These are phyloP conservation scores for Brassica balearica DNA, from an alignment of 441 rosid genomes.

Conservation along the genomic window DNA sequence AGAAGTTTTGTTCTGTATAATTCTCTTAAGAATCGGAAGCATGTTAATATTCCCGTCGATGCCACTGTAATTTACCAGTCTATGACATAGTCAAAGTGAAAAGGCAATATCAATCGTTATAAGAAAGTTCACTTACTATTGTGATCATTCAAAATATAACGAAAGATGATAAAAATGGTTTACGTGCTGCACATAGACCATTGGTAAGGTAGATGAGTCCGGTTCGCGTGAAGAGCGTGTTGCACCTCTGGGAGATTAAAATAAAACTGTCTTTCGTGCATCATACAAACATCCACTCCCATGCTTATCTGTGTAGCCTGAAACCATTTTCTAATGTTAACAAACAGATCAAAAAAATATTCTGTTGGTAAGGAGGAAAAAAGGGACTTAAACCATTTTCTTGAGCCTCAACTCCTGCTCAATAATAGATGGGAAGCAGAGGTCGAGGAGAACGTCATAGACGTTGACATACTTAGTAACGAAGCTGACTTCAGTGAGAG, in stretches of 20 bases:
- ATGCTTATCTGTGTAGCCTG: constrained; percentile 64
- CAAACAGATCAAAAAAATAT: too few relatives aligned
- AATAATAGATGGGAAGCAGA: constrained; percentile 80
- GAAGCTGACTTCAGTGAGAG: constrained; percentile 39
- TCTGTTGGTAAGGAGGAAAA: too few relatives aligned
- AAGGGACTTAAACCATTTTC: constrained; percentile 39
- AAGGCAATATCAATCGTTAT: background rate
- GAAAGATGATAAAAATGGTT: too few relatives aligned
- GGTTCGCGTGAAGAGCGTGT: constrained; percentile 83
- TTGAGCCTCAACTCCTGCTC: constrained; percentile 76
- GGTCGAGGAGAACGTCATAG: constrained; percentile 75
- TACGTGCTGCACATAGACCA: constrained; percentile 77
- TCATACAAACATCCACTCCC: constrained; percentile 88
- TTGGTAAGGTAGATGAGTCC: constrained; percentile 59
- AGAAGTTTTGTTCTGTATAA: background rate
- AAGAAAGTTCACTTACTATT: too few relatives aligned
- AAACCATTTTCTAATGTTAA: too few relatives aligned
- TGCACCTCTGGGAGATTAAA: constrained; percentile 89
- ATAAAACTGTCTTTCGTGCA: constrained; percentile 65
- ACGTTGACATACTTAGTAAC: constrained; percentile 50
- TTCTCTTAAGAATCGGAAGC: constrained; percentile 4
- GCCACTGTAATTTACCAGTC: constrained; percentile 58
- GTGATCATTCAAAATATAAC: too few relatives aligned
- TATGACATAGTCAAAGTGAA: constrained; percentile 35
- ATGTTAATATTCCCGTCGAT: constrained; percentile 29